Conservation (phyloP, 2,329 filamentous ascomycete genomes). For the Tympanopsis confertula region DNA sequence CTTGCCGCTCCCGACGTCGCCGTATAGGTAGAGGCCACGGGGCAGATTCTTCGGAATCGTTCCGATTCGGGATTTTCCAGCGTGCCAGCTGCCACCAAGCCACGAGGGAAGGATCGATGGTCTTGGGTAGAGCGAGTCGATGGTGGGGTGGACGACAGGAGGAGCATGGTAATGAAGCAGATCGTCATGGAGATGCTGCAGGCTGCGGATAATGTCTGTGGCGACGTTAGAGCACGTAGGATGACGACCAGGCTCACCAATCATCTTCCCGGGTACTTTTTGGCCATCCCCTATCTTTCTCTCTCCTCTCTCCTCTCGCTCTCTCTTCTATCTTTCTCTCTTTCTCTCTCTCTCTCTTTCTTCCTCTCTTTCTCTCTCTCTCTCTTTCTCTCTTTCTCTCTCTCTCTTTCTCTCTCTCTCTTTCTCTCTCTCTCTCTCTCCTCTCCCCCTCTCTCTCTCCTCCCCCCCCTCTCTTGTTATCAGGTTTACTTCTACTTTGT, state of each 20-base stretch:
- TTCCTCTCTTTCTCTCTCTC: no score
- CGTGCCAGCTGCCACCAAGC: constrained; percentile 37
- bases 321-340: no score
- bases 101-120: constrained; percentile 48
- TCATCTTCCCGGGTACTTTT: constrained; percentile 1
- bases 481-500: no score
- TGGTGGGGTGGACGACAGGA: constrained; percentile 62
- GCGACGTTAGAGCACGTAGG: constrained; percentile 6
- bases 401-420: no score
- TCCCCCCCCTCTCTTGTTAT: no score
- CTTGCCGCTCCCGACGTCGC: constrained; percentile 93
- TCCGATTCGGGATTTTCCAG: constrained; percentile 24
- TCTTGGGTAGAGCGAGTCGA: constrained; percentile 54
- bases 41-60: constrained; percentile 65
- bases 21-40: constrained; percentile 85
- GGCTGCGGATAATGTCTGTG: constrained; percentile 73
- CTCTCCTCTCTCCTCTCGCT: no score
- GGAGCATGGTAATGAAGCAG: constrained; percentile 64
- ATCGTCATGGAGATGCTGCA: constrained; percentile 82
- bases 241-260: constrained; percentile 4
- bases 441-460: no score
- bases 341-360: no score
- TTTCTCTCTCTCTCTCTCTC: no score
- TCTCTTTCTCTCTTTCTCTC: no score
- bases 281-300: constrained; percentile 1